Base-by-base conservation (phyloP, 208 protist genomes). In the Spongospora subterranea region DNA sequence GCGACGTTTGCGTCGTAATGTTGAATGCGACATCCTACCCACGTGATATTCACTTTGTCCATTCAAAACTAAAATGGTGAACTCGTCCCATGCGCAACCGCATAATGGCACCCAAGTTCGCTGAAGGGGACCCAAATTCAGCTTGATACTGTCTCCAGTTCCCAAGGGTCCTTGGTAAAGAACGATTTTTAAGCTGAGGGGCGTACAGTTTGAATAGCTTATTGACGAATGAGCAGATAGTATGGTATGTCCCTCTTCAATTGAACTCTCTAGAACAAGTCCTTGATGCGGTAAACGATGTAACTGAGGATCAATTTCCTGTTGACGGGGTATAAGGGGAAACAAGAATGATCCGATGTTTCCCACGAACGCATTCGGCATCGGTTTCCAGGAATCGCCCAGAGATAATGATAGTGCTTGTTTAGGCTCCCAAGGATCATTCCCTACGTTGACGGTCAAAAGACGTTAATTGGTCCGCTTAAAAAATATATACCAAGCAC, bases 241-340 rank as follows among this genome's bases (percentile, higher is more conserved):
- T 17, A 82, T 13, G 6, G 71, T 35, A 82, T 82, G 71, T 43
- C 71, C 71, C 11, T 82, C n/a, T 43, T 82, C 71, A 35, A 82
- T 82, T 13, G 35, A 17, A 43, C 17, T 35, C 35, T 82, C 35
- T 40, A 82, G 71, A 6, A 82, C 71, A 6, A 82, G 71, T 82
- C 71, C 71, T 6, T 82, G 17, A 20, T 82, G 71, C 71, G 71
- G 71, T 35, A 82, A 35, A 82, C 71, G 71, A 43, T 82, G 40
- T 29, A 29, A 17, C 20, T 65, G 17, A 32, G 17, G 20, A 35
- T 35, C 71, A 39, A 20, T 82, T 6, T 17, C 71, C 17, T 6
- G 71, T 40, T 6, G 71, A 82, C 6, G 6, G 17, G 71, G 71
- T 6, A 82, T 82, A 35, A 82, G 40, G 6, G 71, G 17, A 82